phyloP scores from a whole-genome alignment of 1,284 basidiomycete species.

The Jaminaea rosea region DNA sequence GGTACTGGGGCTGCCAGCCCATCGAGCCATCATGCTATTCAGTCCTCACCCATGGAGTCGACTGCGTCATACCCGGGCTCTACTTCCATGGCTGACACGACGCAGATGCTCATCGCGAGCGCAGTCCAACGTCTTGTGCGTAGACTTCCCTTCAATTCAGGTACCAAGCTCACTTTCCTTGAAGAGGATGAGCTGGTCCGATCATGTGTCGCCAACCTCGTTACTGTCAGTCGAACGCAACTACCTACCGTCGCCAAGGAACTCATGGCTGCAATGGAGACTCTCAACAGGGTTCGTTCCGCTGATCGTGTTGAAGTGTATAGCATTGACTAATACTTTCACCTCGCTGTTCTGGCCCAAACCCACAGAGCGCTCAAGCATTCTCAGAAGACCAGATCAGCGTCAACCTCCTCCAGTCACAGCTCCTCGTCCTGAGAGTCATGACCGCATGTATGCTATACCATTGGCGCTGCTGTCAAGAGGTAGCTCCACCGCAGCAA shows the following conservation, averaged over 20 bases:
- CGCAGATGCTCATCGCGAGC: slow-evolving; percentile 29
- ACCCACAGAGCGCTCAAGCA: neutral
- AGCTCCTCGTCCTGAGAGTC: slow-evolving; percentile 78
- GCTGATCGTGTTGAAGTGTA: slow-evolving; percentile 47
- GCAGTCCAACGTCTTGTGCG: slow-evolving; percentile 30
- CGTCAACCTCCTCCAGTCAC: slow-evolving; percentile 66
- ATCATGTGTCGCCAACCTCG: slow-evolving; percentile 31
- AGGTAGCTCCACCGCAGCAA: neutral
- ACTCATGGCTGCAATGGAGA: slow-evolving; percentile 28
- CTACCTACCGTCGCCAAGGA: slow-evolving; percentile 29
- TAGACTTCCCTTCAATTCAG: slow-evolving; percentile 33
- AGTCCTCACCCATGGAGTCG: neutral
- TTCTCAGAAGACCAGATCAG: slow-evolving; percentile 20
- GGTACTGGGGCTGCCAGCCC: neutral
- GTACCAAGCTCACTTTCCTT: slow-evolving; percentile 22
- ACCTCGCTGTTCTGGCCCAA: slow-evolving; percentile 54
- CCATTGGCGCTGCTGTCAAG: slow-evolving; percentile 55
- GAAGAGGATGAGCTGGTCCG: slow-evolving; percentile 34
- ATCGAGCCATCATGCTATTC: neutral
- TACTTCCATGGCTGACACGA: slow-evolving; percentile 7
- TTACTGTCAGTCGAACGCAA: slow-evolving; percentile 31
- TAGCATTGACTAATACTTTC: slow-evolving; percentile 49
- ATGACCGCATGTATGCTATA: slow-evolving; percentile 66
- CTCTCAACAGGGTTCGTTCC: slow-evolving; percentile 25
- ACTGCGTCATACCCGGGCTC: neutral